Evolutionary conservation across 2,329 filamentous ascomycete genomes (phyloP).

Genomic region (Aspergillus sp.): DNA sequence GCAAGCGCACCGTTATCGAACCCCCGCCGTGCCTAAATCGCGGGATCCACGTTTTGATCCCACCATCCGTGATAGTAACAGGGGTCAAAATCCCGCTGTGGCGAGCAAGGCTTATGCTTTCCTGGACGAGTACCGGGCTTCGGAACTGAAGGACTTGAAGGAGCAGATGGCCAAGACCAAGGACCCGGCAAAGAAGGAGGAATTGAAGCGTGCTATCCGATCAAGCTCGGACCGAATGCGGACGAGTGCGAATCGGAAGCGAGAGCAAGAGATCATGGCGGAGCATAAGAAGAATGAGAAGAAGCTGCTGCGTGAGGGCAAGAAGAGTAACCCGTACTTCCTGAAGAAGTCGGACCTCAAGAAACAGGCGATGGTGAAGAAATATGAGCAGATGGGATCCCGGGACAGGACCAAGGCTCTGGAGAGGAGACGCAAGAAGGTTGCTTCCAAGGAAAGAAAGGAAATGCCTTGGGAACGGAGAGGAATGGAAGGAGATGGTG

Average conservation of each 20-base stretch:
- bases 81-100: slow-evolving; percentile 37
- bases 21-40: slow-evolving; percentile 52
- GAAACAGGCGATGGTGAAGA: slow-evolving; percentile 73
- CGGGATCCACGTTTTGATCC: slow-evolving; percentile 90
- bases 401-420: slow-evolving; percentile 79
- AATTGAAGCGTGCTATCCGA: slow-evolving; percentile 66
- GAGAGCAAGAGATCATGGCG: slow-evolving; percentile 63
- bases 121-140: slow-evolving; percentile 75
- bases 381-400: slow-evolving; percentile 78
- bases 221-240: slow-evolving; percentile 76
- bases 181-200: slow-evolving; percentile 60
- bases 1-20: slow-evolving; percentile 69
- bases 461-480: slow-evolving; percentile 58
- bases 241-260: slow-evolving; percentile 64
- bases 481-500: slow-evolving; percentile 23
- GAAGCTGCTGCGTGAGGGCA: slow-evolving; percentile 78
- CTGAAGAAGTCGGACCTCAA: slow-evolving; percentile 90
- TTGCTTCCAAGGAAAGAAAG: slow-evolving; percentile 78
- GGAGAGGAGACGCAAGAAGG: slow-evolving; percentile 85
- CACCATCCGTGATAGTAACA: slow-evolving; percentile 39
- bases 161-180: slow-evolving; percentile 63
- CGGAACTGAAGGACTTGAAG: slow-evolving; percentile 75
- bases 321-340: slow-evolving; percentile 75
- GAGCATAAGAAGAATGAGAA: slow-evolving; percentile 80
- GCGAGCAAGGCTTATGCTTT: slow-evolving; percentile 76